Base-by-base conservation (phyloP, 257 asterid species). In the Fraxinus excelsior region DNA sequence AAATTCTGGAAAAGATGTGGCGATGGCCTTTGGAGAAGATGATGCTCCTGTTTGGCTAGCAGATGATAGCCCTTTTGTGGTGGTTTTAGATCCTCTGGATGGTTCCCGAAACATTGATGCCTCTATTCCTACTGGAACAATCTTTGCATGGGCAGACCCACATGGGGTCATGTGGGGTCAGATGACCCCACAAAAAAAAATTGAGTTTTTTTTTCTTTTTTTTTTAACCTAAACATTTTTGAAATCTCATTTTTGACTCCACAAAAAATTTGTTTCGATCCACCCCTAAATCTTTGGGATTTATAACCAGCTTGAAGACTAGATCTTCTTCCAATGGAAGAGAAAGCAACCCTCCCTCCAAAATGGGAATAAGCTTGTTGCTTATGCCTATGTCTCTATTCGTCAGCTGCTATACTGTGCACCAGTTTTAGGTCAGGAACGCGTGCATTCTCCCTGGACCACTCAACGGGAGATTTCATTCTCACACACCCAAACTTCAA, bases 21-120 rank as follows among this genome's bases (percentile, higher is more conserved):
- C 89, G 28, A 92, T 92, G 98, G 99, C 99, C 23, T 92, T 97
- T 0, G 98, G 92, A 80, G 99, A 94, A 85, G 97, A 94, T 32
- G 99, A 94, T 72, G 85, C 86, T 32, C 99, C 97, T 1, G 84
- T 92, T 82, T 94, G 99, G 99, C 84, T 94, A 67, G 79, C 85
- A 21, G 96, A 94, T 71, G 89, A 89, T 71, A 96, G 95, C 65
- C 97, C 95, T 1, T 94, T 86, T 76, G 97, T 91, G 73, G 97
- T 94, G 49, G 99, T 92, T 28, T 79, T 88, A 60, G 99, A 92
- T 74, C 97, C 99, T 71, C 79, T 92, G 3, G 99, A 94, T 81
- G 99, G 99, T 26, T 94, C 97, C 21, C 80, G 97, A 28, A 94
- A 94, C 66, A 94, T 94, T 21, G 97, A 90, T 76, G 99, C 99